Percentiles rank a stretch among this genome's conserved stretches.
Conservation (phyloP, 1,139 yeast genomes). For the Blastobotrys apis region DNA sequence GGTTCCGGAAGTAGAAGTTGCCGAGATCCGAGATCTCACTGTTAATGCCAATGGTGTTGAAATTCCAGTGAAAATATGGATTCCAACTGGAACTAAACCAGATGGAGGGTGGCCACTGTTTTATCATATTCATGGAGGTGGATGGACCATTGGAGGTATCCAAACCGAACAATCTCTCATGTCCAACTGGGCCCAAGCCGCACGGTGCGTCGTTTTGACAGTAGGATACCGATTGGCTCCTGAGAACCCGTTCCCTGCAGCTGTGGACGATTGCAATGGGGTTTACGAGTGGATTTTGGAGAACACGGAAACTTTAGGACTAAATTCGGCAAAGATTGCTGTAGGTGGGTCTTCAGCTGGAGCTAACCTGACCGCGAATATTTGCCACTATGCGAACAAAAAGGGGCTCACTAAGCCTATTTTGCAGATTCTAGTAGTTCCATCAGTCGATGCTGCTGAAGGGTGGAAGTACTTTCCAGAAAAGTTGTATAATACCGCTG, state of each 20-base stretch:
- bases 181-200: slow-evolving; percentile 10
- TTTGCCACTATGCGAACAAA: slow-evolving; percentile 8
- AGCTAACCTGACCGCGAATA: slow-evolving; percentile 39
- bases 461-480: background rate
- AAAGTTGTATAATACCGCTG: slow-evolving; percentile 5
- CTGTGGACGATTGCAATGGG: slow-evolving; percentile 46
- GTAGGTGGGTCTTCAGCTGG: slow-evolving; percentile 47
- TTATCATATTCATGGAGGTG: slow-evolving; percentile 15
- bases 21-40: background rate
- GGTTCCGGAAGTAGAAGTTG: background rate
- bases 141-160: slow-evolving; percentile 12
- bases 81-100: slow-evolving; percentile 10
- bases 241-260: slow-evolving; percentile 47
- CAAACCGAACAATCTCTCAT: slow-evolving; percentile 8
- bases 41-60: background rate
- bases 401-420: slow-evolving; percentile 36
- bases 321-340: slow-evolving; percentile 36
- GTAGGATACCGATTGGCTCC: slow-evolving; percentile 47
- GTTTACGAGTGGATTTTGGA: slow-evolving; percentile 26
- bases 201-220: slow-evolving; percentile 15
- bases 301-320: slow-evolving; percentile 27
- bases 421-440: slow-evolving; percentile 44
- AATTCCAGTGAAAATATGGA: background rate
- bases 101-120: slow-evolving; percentile 14
- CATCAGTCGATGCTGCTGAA: slow-evolving; percentile 22